Evolutionary conservation across 2,329 filamentous ascomycete species (phyloP), one percentile per base, ranked within the genome.

Genomic region (Exophiala viscosa): DNA sequence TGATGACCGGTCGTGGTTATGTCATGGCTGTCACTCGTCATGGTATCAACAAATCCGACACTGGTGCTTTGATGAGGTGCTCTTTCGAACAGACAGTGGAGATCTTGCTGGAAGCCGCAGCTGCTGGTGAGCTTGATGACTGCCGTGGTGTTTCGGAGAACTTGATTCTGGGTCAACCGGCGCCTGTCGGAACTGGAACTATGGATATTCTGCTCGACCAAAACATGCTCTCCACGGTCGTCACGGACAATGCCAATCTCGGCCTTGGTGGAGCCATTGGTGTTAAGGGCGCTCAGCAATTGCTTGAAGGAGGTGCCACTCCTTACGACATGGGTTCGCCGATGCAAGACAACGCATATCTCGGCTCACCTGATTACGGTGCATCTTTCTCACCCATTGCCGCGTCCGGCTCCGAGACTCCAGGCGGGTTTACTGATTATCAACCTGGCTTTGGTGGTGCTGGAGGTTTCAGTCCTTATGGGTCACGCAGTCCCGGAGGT

Each of bases 51-150:
- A 85, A 93, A 65, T 90, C 92, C 20, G 93, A 99, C 68, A 99
- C 95, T 57, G 93, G 93, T 77, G 95, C 93, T 8, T 80, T 99
- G 65, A 99, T 99, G 93, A 87, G 93, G 70, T 99, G 95, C 79
- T 99, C 93, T 1, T 99, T 99, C 74, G 93, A 99, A 73, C 95
- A 99, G 72, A 99, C 93, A 0, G 93, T 99, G 36, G 95, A 99
- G 69, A 99, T 99, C 77, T 78, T 99, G 48, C 83, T 99, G 15
- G 93, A 99, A 68, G 95, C 93, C 56, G 93, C 93, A 18, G 90
- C 90, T 13, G 89, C 89, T 45, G 93, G 93, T 68, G 93, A 99
- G 71, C 80, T 99, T 31, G 93, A 99, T 67, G 93, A 99, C 72
- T 99, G 95, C 76, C 88, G 90, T 55, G 93, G 93, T 79, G 92